Evolutionary conservation across 495 filamentous ascomycete species (phyloP), one percentile per base, ranked within the genome.

Genomic region (Talaromyces borbonicus): DNA sequence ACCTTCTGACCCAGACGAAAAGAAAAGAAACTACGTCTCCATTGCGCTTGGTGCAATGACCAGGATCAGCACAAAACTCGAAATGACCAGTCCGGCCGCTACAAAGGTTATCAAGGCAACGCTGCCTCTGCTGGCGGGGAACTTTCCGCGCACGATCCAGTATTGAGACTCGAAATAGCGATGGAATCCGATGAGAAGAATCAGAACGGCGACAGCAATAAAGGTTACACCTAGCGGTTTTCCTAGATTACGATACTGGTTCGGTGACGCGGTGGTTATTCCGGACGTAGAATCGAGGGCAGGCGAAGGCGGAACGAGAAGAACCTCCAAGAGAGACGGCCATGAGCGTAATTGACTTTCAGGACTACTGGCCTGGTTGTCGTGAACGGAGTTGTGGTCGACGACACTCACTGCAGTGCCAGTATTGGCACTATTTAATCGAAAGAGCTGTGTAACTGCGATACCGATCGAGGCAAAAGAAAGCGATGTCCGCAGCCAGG

Each of bases 401-500:
- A 15, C n/a, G n/a, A n/a, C n/a, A n/a, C n/a, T n/a, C n/a, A 20
- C 36, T 36, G 14, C 29, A 22, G 8, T 1, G 15, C 29, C 32
- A 14, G 66, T 55, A 48, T 84, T 64, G 25, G 80, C 71, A 19
- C 77, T 84, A 71, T 94, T 95, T 37, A 97, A 80, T 20, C 92
- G 83, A 67, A 98, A 97, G 40, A 98, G 77, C 62, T 98, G 92
- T 1, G 93, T 96, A 40, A 98, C 79, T 42, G 90, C 92, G 49
- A 98, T 90, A 46, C 92, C 92, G 55, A 98, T 98, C 40, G 83
- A 88, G 29, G 92, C 93, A 59, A 98, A 98, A 38, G 90, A 87
- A 33, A 98, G 75, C 16, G 89, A 95, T 14, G 92, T 98, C 36
- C 92, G 80, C 37, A 98, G 77, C 92, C 92, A 98, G 40, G 92